Conservation (phyloP, 495 filamentous ascomycete genomes). For the Ascodesmis nigricans region DNA sequence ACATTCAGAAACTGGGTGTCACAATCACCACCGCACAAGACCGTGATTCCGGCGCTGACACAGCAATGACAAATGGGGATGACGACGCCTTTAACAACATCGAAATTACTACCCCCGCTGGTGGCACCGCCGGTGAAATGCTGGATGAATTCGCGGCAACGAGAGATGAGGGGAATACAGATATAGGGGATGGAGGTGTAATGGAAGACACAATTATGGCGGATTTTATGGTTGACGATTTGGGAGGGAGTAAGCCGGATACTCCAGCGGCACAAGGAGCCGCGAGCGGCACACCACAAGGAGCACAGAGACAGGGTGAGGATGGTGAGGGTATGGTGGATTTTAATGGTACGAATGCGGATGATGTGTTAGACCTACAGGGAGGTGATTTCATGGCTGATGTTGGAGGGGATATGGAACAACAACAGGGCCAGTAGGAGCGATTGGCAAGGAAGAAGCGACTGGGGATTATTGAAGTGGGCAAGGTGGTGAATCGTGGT, state of each 20-base stretch:
- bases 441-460: no score
- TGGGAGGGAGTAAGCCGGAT: constrained; percentile 12
- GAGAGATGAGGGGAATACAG: background rate
- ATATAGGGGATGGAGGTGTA: constrained; percentile 1
- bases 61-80: background rate
- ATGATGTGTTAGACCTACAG: no score
- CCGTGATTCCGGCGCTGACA: constrained; percentile 6
- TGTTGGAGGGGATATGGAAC: no score
- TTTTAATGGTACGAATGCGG: no score
- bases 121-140: background rate
- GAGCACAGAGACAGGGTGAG: no score
- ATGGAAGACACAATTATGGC: constrained; percentile 17
- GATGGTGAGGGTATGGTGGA: no score
- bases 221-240: constrained; percentile 19
- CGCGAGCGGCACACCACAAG: no score
- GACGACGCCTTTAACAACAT: background rate
- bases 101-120: constrained; percentile 1
- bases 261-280: constrained; percentile 7
- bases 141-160: background rate
- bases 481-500: no score
- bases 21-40: constrained; percentile 7
- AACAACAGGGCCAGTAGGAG: no score
- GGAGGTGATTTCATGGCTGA: no score
- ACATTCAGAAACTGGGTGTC: constrained; percentile 16
- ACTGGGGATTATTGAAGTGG: no score